phyloP scores from a whole-genome alignment of 495 filamentous ascomycete genomes.

The Cryomyces antarcticus region DNA sequence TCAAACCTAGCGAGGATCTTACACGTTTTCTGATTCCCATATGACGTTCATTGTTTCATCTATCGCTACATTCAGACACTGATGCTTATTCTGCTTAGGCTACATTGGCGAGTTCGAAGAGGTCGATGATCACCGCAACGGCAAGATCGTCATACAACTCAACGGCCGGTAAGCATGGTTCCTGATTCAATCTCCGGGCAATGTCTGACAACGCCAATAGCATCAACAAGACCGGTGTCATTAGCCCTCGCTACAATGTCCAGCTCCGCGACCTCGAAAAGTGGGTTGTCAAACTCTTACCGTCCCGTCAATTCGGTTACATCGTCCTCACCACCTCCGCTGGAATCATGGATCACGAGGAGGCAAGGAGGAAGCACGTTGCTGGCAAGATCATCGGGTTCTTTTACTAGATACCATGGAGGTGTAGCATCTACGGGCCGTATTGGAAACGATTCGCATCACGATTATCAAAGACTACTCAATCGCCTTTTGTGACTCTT shows the following conservation, averaged over 20 bases:
- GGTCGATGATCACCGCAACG: slow-evolving; percentile 95
- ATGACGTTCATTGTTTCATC: slow-evolving; percentile 82
- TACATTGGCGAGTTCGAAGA: slow-evolving; percentile 99
- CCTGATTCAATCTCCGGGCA: not conserved
- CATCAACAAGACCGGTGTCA: slow-evolving; percentile 98
- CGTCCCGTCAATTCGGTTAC: slow-evolving; percentile 98
- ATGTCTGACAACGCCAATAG: slow-evolving; percentile 17
- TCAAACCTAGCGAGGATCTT: slow-evolving; percentile 62
- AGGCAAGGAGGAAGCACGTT: slow-evolving; percentile 94
- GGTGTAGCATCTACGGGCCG: no score
- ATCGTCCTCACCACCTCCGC: slow-evolving; percentile 96
- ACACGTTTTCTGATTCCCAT: slow-evolving; percentile 66
- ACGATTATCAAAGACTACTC: no score
- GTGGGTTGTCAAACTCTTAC: slow-evolving; percentile 95
- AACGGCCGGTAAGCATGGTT: slow-evolving; percentile 40
- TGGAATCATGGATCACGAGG: slow-evolving; percentile 99
- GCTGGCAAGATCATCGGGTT: slow-evolving; percentile 91
- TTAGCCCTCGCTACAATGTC: slow-evolving; percentile 96
- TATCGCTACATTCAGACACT: slow-evolving; percentile 71
- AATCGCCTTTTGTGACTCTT: no score
- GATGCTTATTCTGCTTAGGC: slow-evolving; percentile 38
- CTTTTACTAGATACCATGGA: no score
- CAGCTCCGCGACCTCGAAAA: slow-evolving; percentile 89
- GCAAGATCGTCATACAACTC: slow-evolving; percentile 94
- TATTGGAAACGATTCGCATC: no score